Conservation (phyloP, 345 rosid genomes). For the Rubroshorea leprosula region DNA sequence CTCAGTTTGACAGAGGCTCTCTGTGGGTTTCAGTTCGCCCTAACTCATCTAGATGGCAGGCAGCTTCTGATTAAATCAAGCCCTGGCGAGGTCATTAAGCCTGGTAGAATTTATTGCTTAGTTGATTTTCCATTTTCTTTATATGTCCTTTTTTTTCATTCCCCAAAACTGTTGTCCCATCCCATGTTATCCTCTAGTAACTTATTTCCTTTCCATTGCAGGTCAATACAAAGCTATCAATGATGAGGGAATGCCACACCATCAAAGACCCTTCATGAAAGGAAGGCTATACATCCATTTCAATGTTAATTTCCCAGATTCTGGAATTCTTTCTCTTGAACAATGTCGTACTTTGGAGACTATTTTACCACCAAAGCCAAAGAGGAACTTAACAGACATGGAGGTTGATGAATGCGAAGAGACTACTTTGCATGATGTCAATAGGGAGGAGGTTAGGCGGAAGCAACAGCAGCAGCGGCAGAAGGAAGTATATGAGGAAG, state of each 20-base stretch:
- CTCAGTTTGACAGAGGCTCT: conserved; percentile 55
- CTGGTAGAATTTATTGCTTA: conserved; percentile 27
- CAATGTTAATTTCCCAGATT: conserved; percentile 57
- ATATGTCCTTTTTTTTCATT: background rate
- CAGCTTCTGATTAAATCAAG: conserved; percentile 60
- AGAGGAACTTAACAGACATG: conserved; percentile 39
- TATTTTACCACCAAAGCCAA: conserved; percentile 38
- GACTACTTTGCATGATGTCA: conserved; percentile 62
- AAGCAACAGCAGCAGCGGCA: conserved; percentile 45
- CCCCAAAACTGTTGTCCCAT: background rate
- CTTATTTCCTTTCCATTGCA: conserved; percentile 7
- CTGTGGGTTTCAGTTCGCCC: conserved; percentile 59
- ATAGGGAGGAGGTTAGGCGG: conserved; percentile 55
- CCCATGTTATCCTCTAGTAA: background rate
- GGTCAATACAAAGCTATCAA: conserved; percentile 52
- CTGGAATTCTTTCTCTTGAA: conserved; percentile 33
- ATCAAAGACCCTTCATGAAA: conserved; percentile 59
- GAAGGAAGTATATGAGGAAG: conserved; percentile 50
- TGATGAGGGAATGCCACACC: conserved; percentile 57
- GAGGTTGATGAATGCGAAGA: conserved; percentile 71
- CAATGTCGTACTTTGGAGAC: conserved; percentile 45
- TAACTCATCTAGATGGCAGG: conserved; percentile 56
- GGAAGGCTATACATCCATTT: conserved; percentile 60
- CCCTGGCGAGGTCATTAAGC: conserved; percentile 58
- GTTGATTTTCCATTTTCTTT: background rate